Evolutionary conservation across 148 eudicot genomes (phyloP).

Genomic region (Spergularia marina): DNA sequence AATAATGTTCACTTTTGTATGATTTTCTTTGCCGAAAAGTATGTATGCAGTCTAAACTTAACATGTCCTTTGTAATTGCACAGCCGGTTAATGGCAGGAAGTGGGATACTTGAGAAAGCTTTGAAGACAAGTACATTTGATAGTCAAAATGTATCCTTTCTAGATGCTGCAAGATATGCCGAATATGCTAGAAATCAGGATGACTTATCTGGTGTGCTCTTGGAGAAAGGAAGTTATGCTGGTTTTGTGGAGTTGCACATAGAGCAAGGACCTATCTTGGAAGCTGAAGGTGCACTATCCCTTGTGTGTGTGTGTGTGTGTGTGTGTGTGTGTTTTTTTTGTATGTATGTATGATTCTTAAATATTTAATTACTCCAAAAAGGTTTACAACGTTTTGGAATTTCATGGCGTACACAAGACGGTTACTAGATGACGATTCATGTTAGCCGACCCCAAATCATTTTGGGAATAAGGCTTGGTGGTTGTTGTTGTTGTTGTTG

Average conservation of each 20-base stretch:
- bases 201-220: constrained; percentile 55
- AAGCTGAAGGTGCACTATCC: constrained; percentile 65
- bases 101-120: constrained; percentile 57
- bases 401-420: too few species aligned
- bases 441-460: too few species aligned
- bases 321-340: too few species aligned
- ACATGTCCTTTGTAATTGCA: constrained; percentile 22
- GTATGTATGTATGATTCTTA: too few species aligned
- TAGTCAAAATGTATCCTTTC: constrained; percentile 64
- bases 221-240: constrained; percentile 57
- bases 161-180: constrained; percentile 80
- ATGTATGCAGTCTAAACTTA: constrained; percentile 4
- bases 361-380: too few species aligned
- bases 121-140: constrained; percentile 66
- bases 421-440: too few species aligned
- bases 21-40: not conserved
- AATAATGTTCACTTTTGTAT: not conserved
- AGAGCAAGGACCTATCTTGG: constrained; percentile 95
- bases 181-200: constrained; percentile 56
- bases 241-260: constrained; percentile 94
- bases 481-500: too few species aligned
- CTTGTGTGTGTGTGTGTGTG: too few species aligned
- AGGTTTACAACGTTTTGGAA: too few species aligned
- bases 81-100: constrained; percentile 95
- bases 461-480: too few species aligned